phyloP scores from a whole-genome alignment of 345 rosid genomes.

The Hevea brasiliensis region DNA sequence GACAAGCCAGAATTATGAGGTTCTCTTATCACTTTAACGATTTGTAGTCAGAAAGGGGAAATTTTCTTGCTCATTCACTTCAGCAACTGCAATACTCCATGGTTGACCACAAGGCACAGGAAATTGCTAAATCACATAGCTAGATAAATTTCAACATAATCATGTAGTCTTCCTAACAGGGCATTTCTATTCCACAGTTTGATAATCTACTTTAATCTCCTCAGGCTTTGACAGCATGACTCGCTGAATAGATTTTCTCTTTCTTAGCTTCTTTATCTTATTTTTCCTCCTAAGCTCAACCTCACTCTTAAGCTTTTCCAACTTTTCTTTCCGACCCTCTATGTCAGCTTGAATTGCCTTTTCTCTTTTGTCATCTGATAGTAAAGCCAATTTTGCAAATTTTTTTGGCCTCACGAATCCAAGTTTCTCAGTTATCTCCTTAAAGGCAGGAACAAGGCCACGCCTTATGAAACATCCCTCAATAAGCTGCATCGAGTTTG shows the following conservation, averaged over 20 bases:
- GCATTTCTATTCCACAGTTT: constrained; percentile 6
- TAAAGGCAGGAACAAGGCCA: constrained; percentile 87
- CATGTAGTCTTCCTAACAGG: background rate
- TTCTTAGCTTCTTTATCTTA: constrained; percentile 20
- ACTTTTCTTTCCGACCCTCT: constrained; percentile 59
- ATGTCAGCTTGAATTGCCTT: constrained; percentile 71
- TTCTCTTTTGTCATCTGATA: constrained; percentile 67
- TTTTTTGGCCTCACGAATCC: constrained; percentile 80
- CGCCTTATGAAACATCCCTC: constrained; percentile 81
- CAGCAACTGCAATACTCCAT: background rate
- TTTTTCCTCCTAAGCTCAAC: constrained; percentile 22
- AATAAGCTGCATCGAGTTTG: constrained; percentile 75
- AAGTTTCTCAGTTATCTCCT: constrained; percentile 75
- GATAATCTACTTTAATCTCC: background rate
- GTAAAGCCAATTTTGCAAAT: constrained; percentile 78
- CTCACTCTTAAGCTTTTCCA: constrained; percentile 53
- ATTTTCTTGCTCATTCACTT: background rate
- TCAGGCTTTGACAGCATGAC: constrained; percentile 16
- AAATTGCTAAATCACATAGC: background rate
- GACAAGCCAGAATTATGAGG: background rate
- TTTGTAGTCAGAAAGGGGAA: background rate
- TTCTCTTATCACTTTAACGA: background rate
- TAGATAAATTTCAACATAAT: background rate
- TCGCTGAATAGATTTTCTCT: constrained; percentile 30
- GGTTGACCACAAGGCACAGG: background rate